Base-by-base conservation (phyloP, 306 rosid genomes). In the Lithocarpus polystachyus region DNA sequence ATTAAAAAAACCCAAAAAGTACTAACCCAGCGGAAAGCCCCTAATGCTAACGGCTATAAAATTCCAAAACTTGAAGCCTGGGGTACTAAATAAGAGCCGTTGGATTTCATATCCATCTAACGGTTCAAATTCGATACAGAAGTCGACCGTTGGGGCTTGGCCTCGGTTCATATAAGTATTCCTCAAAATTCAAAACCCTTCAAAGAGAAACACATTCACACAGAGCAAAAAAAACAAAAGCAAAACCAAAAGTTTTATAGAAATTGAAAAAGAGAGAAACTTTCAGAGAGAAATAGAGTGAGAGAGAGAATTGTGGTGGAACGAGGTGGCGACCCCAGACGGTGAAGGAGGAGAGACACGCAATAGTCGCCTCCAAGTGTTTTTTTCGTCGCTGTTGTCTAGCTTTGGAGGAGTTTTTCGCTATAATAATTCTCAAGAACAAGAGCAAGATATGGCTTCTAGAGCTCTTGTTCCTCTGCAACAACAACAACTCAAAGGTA, bases 321-420 rank as follows among this genome's bases (percentile, higher is more conserved):
- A 29, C 76, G 88, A 82, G 85, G 92, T 90, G 98, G 98, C 97
- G 89, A 86, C 72, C 71, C 73, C 22, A 29, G 85, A 81, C 74
- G 67, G 24, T 13, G 88, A 81, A 52, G 84, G 79, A 77, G 89
- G 83, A 68, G 97, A 91, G 90, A 80, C 84, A 69, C 86, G 80
- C 60, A 87, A 87, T 83, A 81, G 91, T 83, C 86, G 98, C 61
- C 90, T 93, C 80, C 89, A 82, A 56, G 87, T 80, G 79, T 90
- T 93, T 85, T 75, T 93, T 57, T 83, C 89, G 75, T 89, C 97
- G 12, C 57, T 93, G 75, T 82, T 93, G 64, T 88, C 95, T 1
- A 91, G 84, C 72, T 75, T 93, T 73, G 95, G 92, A 22, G 97
- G 94, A 60, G 92, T 93, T 85, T 88, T 93, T 2, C 77, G 90